Evolutionary conservation across 2,329 filamentous ascomycete genomes (phyloP).

Genomic region (Pseudovirgaria hyperparasitica): DNA sequence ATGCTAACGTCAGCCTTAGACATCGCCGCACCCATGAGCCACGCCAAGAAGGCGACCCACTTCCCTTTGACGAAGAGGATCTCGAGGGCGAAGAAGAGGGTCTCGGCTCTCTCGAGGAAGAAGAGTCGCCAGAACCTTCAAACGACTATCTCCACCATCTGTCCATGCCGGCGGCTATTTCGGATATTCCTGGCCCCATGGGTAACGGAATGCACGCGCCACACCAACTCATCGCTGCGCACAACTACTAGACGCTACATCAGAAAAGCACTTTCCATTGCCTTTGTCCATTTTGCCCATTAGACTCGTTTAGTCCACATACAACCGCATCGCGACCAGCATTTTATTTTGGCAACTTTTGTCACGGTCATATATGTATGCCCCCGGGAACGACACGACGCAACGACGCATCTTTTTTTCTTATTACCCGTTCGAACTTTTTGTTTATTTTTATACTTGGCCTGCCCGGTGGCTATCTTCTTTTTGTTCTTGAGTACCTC

Average conservation of each 20-base stretch:
- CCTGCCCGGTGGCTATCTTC: too few species aligned
- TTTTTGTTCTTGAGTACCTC: too few species aligned
- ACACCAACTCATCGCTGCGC: constrained; percentile 30
- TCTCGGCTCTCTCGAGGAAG: constrained; percentile 66
- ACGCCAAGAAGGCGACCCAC: constrained; percentile 48
- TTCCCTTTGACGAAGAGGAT: constrained; percentile 66
- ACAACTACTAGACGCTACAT: constrained; percentile 23
- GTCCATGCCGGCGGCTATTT: constrained; percentile 18
- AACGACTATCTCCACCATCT: constrained; percentile 39
- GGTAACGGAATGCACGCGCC: constrained; percentile 27
- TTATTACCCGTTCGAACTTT: too few species aligned
- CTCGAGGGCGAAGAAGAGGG: constrained; percentile 83
- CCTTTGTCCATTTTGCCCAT: too few species aligned
- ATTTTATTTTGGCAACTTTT: too few species aligned
- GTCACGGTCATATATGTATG: too few species aligned
- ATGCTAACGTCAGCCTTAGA: too few species aligned
- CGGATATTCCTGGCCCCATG: constrained; percentile 22
- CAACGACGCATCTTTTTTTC: too few species aligned
- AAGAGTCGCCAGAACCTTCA: constrained; percentile 63
- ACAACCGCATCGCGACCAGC: too few species aligned
- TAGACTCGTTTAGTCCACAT: too few species aligned
- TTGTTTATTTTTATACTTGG: too few species aligned
- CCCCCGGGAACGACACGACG: too few species aligned
- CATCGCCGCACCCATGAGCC: constrained; percentile 73
- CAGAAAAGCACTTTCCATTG: constrained; percentile 1